Conservation (phyloP, 2,329 filamentous ascomycete genomes). For the Berkeleyomyces basicola region DNA sequence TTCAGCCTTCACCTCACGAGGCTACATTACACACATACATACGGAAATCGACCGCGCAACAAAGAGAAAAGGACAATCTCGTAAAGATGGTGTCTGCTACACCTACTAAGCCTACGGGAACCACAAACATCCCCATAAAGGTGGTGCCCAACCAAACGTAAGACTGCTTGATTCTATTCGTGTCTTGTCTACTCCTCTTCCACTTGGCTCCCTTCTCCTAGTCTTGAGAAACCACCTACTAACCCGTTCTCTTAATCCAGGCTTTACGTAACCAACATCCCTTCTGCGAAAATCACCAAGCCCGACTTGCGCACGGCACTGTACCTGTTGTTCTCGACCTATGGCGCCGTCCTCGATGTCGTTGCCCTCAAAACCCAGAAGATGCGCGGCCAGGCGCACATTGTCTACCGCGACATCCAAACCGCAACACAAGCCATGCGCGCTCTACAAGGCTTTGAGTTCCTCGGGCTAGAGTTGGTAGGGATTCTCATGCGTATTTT, state of each 20-base stretch:
- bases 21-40: conserved; percentile 21
- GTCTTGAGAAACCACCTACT: background rate
- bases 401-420: conserved; percentile 78
- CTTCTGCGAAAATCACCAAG: conserved; percentile 78
- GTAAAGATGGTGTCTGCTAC: conserved; percentile 8
- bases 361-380: conserved; percentile 75
- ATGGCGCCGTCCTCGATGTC: conserved; percentile 82
- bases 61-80: background rate
- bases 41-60: conserved; percentile 17
- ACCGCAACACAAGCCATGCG: conserved; percentile 91
- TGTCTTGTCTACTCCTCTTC: background rate
- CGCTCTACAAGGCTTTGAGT: conserved; percentile 66
- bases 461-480: conserved; percentile 76
- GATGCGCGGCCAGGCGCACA: conserved; percentile 92
- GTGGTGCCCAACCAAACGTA: conserved; percentile 61
- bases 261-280: conserved; percentile 76
- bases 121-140: background rate
- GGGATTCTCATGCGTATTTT: conserved; percentile 20
- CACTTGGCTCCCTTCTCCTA: background rate
- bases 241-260: conserved; percentile 26
- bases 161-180: conserved; percentile 22
- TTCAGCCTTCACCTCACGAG: conserved; percentile 13
- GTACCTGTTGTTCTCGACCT: conserved; percentile 88
- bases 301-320: conserved; percentile 69
- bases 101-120: background rate